A percentile compares a stretch with the other conserved stretches of the same genome.
Conservation (phyloP, 2,329 filamentous ascomycete species). For the Septoria petroselini region DNA sequence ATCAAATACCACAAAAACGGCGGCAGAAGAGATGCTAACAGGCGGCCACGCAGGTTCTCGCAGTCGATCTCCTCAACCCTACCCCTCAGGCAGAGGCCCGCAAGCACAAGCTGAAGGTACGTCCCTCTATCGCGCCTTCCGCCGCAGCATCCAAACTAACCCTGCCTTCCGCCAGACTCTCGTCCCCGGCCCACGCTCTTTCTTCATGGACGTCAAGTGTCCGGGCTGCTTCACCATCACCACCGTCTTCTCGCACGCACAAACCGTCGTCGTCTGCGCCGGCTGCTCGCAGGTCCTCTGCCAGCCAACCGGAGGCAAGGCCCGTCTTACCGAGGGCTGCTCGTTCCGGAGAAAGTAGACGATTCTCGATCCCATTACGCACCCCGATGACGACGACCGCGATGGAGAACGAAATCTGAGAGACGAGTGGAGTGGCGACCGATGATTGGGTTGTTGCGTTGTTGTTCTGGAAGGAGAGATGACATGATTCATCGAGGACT, state of each 20-base stretch:
- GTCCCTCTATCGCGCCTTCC: conserved; percentile 1
- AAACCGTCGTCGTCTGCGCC: conserved; percentile 99
- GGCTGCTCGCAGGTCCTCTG: conserved; percentile 99
- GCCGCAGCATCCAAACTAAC: conserved; percentile 7
- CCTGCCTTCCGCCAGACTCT: conserved; percentile 49
- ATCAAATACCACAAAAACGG: too few species aligned
- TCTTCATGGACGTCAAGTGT: conserved; percentile 99
- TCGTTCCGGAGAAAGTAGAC: conserved; percentile 99
- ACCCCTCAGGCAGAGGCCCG: conserved; percentile 94
- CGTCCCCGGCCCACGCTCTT: conserved; percentile 93
- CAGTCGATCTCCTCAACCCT: conserved; percentile 99
- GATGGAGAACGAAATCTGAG: conserved; percentile 19
- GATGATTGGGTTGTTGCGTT: not conserved
- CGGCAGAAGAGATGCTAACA: conserved; percentile 29
- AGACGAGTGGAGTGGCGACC: not conserved
- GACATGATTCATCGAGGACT: too few species aligned
- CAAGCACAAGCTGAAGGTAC: conserved; percentile 99
- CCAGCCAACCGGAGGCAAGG: conserved; percentile 99
- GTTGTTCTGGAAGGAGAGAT: too few species aligned
- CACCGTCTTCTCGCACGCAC: conserved; percentile 99
- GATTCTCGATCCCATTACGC: too few species aligned
- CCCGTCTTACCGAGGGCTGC: conserved; percentile 98
- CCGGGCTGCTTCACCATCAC: conserved; percentile 99
- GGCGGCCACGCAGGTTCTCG: conserved; percentile 75
- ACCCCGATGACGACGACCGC: conserved; percentile 30